Evolutionary conservation across 108 stramenopile genomes (phyloP), one percentile per base, ranked within the genome.

Genomic region (Skeletonema grethae): DNA sequence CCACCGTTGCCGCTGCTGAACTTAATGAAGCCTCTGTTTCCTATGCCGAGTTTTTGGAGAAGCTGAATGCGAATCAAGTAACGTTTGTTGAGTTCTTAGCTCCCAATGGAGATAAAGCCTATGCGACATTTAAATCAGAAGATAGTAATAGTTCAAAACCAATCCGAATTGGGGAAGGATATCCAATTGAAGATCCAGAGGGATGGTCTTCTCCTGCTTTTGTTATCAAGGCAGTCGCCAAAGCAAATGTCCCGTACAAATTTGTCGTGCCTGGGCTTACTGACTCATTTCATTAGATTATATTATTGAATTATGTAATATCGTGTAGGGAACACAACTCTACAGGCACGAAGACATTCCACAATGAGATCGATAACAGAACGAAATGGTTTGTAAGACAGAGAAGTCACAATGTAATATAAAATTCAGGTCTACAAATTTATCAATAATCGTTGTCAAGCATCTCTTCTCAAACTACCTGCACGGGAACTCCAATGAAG

Each of bases 141-240:
- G 76, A 76, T 4, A 57, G 32, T 20, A 35, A n/a, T 10, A 62
- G 50, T 12, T 36, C 46, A 9, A 41, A 45, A 38, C 82, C 82
- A 9, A 88, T 92, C 24, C 87, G 91, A 18, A 88, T 90, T 57
- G 91, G 91, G 9, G 86, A 92, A 56, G 91, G 90, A 16, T 93
- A 87, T 68, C 92, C 92, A 10, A 69, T 87, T 18, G 89, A 93
- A 67, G 82, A 90, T 65, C 87, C 79, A 5, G 85, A 85, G 35
- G 88, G 92, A 39, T 93, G 83, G 79, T 78, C 76, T 34, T 82
- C 80, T 63, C 92, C 92, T 43, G 79, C 86, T 16, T 93, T 90
- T 76, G 87, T 82, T 15, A 67, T 93, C 9, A 85, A 86, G 36
- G 76, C 87, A 13, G 85, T 90, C 29, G 79, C 87, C 61, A 89